Evolutionary conservation across 2,329 filamentous ascomycete species (phyloP).

Genomic region (Dactylonectria macrodidyma): DNA sequence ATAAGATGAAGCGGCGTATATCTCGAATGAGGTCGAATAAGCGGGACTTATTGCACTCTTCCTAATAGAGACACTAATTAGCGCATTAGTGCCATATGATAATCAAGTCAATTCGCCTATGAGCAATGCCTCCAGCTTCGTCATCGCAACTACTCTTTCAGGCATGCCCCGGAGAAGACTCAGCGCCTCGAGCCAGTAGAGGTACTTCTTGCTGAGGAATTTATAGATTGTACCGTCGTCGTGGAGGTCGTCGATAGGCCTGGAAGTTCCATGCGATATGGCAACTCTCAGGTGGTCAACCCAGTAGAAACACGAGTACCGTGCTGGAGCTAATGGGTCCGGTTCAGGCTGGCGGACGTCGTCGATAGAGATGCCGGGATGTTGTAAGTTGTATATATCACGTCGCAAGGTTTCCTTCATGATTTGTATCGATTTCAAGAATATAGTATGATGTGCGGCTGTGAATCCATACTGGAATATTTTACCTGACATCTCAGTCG

Average conservation of each 20-base stretch:
- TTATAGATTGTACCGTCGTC: neutral
- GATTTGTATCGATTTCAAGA: conserved; percentile 52
- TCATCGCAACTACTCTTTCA: neutral
- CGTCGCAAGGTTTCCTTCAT: conserved; percentile 50
- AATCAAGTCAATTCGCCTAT: neutral
- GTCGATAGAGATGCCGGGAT: conserved; percentile 27
- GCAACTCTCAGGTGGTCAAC: conserved; percentile 34
- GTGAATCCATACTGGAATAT: conserved; percentile 43
- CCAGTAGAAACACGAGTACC: conserved; percentile 41
- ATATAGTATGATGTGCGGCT: conserved; percentile 50
- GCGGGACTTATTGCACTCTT: too few relatives aligned
- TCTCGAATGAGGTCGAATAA: too few relatives aligned
- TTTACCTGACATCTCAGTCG: too few relatives aligned
- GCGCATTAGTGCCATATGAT: too few relatives aligned
- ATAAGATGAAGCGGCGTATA: too few relatives aligned
- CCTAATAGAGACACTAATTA: too few relatives aligned
- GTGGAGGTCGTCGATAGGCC: too few relatives aligned
- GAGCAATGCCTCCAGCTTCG: too few relatives aligned
- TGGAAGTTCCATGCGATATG: too few relatives aligned
- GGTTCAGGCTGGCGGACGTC: conserved; percentile 27
- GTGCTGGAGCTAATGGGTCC: conserved; percentile 32
- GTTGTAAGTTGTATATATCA: conserved; percentile 53
- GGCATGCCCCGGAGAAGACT: conserved; percentile 49
- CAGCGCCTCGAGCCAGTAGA: conserved; percentile 61
- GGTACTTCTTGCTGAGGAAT: conserved; percentile 9